Conservation (phyloP, 176 grass and related monocot genomes). For the Triticum dicoccoides region DNA sequence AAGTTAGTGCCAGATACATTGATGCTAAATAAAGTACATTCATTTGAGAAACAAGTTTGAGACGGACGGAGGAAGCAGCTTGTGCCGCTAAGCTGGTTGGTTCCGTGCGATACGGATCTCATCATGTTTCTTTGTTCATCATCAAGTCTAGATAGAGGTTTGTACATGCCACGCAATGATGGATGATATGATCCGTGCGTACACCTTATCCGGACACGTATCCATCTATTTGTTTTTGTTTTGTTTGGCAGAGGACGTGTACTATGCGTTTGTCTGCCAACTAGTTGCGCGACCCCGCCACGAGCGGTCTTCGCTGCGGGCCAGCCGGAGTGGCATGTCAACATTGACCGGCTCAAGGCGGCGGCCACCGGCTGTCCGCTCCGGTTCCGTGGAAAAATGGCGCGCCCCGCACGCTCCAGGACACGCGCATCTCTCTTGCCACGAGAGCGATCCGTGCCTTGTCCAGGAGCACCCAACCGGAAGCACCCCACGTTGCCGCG, state of each 20-base stretch:
- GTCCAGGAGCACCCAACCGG: background rate
- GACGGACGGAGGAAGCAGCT: too few species aligned
- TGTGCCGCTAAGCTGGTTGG: background rate
- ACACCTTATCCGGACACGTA: background rate
- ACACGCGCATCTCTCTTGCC: background rate
- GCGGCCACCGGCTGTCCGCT: too few species aligned
- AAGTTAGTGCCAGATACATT: too few species aligned
- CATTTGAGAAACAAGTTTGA: too few species aligned
- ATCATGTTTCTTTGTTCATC: too few species aligned
- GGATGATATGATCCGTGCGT: background rate
- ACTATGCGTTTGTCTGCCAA: background rate
- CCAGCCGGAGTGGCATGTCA: background rate
- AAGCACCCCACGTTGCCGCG: background rate
- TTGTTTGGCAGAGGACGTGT: too few species aligned
- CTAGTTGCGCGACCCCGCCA: background rate
- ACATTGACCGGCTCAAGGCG: background rate
- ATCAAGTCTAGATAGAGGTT: too few species aligned
- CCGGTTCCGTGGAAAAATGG: background rate
- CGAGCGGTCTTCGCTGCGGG: background rate
- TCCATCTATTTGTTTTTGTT: background rate
- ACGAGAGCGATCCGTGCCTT: background rate
- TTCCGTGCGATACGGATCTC: slow-evolving; percentile 6
- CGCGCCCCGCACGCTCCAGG: background rate
- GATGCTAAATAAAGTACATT: too few species aligned
- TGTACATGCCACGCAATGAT: background rate